Percentiles rank a stretch among this genome's conserved stretches.
Conservation (phyloP, 148 eudicot genomes). For the Cornus suecica region DNA sequence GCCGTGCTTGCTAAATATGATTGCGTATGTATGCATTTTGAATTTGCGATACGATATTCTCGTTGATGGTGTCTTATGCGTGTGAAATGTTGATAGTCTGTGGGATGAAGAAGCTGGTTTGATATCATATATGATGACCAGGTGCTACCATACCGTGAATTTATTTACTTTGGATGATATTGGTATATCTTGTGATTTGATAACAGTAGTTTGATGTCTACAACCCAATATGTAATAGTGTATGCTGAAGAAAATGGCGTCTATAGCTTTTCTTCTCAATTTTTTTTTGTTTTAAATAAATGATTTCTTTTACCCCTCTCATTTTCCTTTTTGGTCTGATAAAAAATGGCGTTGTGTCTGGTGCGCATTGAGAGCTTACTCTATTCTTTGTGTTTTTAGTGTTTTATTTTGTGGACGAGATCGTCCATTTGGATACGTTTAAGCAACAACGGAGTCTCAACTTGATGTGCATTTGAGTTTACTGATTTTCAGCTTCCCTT, state of each 20-base stretch:
- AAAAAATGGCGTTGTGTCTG: not conserved
- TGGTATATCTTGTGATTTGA: conserved; percentile 16
- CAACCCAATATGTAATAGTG: conserved; percentile 21
- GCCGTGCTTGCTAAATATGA: conserved; percentile 20
- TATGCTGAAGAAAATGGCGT: not conserved
- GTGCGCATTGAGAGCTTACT: not conserved
- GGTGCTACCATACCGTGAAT: conserved; percentile 1
- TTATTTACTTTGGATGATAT: conserved; percentile 4
- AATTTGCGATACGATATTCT: not conserved
- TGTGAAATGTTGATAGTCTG: conserved; percentile 16
- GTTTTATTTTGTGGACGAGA: not conserved
- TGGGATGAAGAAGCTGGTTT: conserved; percentile 20
- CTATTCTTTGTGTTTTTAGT: not conserved
- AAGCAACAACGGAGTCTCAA: too few relatives aligned
- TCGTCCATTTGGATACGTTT: not conserved
- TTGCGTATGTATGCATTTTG: not conserved
- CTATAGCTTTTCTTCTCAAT: too few relatives aligned
- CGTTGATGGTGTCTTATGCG: conserved; percentile 7
- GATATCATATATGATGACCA: conserved; percentile 12
- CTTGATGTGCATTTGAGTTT: too few relatives aligned
- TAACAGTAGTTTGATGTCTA: conserved; percentile 16
- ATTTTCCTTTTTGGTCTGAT: not conserved
- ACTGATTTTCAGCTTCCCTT: too few relatives aligned
- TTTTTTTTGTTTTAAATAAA: not conserved
- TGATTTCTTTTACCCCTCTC: not conserved